Percentiles rank a stretch among this genome's conserved stretches.
These are phyloP conservation scores for Kwoniella dendrophila DNA, from an alignment of 768 basidiomycete genomes.

Conservation along the genomic window DNA sequence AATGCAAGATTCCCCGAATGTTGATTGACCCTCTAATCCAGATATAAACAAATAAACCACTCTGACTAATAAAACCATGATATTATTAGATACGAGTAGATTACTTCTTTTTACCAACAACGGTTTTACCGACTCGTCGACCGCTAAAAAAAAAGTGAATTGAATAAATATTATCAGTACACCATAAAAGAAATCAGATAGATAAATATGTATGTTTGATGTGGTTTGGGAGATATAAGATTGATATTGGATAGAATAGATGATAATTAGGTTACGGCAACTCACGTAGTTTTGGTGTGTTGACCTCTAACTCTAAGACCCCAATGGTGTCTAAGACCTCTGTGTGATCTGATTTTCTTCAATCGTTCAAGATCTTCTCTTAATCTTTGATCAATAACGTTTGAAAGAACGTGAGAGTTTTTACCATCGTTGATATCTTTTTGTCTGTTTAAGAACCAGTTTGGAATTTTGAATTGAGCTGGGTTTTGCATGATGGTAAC, in stretches of 20 bases:
- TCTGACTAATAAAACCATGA: not conserved
- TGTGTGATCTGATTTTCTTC: slow-evolving; percentile 98
- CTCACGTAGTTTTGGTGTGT: slow-evolving; percentile 92
- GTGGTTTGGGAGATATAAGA: not conserved
- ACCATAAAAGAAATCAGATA: not conserved
- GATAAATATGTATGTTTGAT: not conserved
- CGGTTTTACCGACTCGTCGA: slow-evolving; percentile 49
- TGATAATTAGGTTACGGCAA: not conserved
- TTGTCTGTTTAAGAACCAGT: slow-evolving; percentile 99
- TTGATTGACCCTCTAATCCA: not conserved
- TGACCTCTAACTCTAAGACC: slow-evolving; percentile 78
- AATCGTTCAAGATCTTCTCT: slow-evolving; percentile 97
- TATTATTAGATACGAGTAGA: slow-evolving; percentile 9
- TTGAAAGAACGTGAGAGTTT: slow-evolving; percentile 92
- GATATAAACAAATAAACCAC: too few species aligned
- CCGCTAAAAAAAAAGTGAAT: slow-evolving; percentile 22
- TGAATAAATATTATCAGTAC: not conserved
- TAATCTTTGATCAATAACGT: slow-evolving; percentile 94
- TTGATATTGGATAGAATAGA: not conserved
- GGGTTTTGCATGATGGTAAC: slow-evolving; percentile 99
- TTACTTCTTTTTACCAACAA: slow-evolving; percentile 54
- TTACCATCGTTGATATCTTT: slow-evolving; percentile 97
- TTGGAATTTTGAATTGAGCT: slow-evolving; percentile 98
- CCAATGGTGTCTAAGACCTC: slow-evolving; percentile 76
- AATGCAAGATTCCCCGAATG: not conserved